Evolutionary conservation across 345 rosid genomes (phyloP), one percentile per base, ranked within the genome.

Genomic region (Rhodamnia rubescens): DNA sequence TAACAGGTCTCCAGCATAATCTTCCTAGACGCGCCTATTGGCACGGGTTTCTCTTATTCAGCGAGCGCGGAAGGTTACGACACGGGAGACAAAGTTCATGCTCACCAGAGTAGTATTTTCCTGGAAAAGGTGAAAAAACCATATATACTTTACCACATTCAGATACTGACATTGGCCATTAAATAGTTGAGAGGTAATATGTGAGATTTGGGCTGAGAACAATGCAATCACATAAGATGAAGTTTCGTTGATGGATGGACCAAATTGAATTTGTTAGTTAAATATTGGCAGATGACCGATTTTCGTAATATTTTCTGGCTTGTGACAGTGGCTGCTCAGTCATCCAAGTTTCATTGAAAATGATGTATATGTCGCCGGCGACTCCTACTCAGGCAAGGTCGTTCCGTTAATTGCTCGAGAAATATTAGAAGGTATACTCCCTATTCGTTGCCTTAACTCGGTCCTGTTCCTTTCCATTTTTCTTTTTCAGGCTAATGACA

Each of bases 1-100:
- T 74, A 40, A 32, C 89, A 88, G 91, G 85, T 87, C 78, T 90
- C 93, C 47, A 91, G 89, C 86, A 89, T 90, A 15, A 90, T 91
- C 83, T 91, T 86, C 40, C 61, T 91, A 78, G 93, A 88, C 9
- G 85, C 87, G 14, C 90, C 91, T 8, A 89, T 90, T 51, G 91
- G 90, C 50, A 58, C 91, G 4, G 91, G 91, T 64, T 88, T 90
- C 85, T 90, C 91, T 6, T 90, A 88, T 59, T 88, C 89, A 51
- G 82, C 75, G 36, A 88, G 42, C 26, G 13, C 49, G 0, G 85
- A 74, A 4, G 88, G 84, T 53, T 82, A 11, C 44, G 42, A 83
- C 16, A 85, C 90, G 20, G 83, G 89, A 11, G 91, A 90, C 86
- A 88, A 40, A 51, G 51, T 81, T 26, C 18, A 86, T 18, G 88